Base-by-base conservation (phyloP, 352 stramenopile genomes). In the Globisporangium acanthophoron region DNA sequence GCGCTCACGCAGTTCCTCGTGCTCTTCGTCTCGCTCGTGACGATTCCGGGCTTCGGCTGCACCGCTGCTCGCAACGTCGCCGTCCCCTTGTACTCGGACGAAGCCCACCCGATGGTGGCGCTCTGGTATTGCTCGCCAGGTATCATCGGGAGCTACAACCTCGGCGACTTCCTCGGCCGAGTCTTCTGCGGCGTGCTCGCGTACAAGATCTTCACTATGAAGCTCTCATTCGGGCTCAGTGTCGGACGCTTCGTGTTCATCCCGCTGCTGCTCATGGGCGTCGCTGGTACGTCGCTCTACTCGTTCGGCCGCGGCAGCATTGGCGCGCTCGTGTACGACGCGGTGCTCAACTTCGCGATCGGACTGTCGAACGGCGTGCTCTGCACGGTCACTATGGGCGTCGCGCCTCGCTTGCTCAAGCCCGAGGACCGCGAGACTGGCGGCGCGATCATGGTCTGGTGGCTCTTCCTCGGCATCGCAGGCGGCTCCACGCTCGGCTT, bases 311-410 rank as follows among this genome's bases (percentile, higher is more conserved):
- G 61, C 24, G 49, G 70, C 49, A 54, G 70, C 48, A 58, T 70
- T 29, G 40, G 55, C 1, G 57, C 64, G 52, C 67, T 82, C 41
- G 45, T 54, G 2, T 80, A 77, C 63, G 74, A 81, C 56, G 67
- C 76, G 44, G 27, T 70, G 11, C 61, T 88, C 51, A 87, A 79
- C 65, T 69, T 80, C 5, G 11, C 66, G 43, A 75, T 90, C 44
- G 71, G 76, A 21, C 27, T 90, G 11, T 65, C 71, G 27, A 85
- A 79, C 20, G 76, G 77, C 11, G 56, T 90, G 39, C 56, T 88
- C 40, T 81, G 64, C 12, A 90, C 78, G 8, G 71, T 90, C 33
- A 90, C 80, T 2, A 87, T 87, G 70, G 74, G 78, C 20, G 61
- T 74, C 6, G 78, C 66, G 3, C 76, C 78, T 9, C 72, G 72